These are phyloP conservation scores for Ophiosphaerella korrae DNA, from an alignment of 2,329 filamentous ascomycete species.

Conservation along the genomic window DNA sequence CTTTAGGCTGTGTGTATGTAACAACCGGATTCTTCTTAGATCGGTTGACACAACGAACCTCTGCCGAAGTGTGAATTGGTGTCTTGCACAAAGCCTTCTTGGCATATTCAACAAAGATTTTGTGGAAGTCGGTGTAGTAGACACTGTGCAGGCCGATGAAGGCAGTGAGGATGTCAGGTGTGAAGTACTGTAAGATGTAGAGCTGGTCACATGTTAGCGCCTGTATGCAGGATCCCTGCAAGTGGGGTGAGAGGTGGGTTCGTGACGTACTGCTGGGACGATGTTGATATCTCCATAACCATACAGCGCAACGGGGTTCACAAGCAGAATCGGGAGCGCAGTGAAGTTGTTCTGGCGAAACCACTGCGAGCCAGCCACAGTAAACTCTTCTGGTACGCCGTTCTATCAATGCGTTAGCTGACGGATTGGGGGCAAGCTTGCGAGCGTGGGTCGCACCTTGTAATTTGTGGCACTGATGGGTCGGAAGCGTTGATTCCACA, in stretches of 20 bases:
- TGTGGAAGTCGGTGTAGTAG: slow-evolving; percentile 47
- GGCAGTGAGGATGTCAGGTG: slow-evolving; percentile 44
- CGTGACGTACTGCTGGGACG: slow-evolving; percentile 44
- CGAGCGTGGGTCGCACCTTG: slow-evolving; percentile 33
- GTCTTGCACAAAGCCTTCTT: slow-evolving; percentile 39
- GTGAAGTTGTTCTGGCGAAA: slow-evolving; percentile 45
- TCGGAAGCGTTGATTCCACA: slow-evolving; percentile 42
- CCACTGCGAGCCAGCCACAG: slow-evolving; percentile 43
- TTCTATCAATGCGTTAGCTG: slow-evolving; percentile 35
- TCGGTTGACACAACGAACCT: slow-evolving; percentile 45
- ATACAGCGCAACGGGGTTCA: slow-evolving; percentile 45
- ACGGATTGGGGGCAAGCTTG: slow-evolving; percentile 10
- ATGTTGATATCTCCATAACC: slow-evolving; percentile 46
- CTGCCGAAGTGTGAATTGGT: slow-evolving; percentile 37
- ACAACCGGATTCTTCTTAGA: slow-evolving; percentile 39
- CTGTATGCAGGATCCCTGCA: slow-evolving; percentile 30
- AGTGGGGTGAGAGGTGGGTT: slow-evolving; percentile 10
- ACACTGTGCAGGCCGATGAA: slow-evolving; percentile 44
- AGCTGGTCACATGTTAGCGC: slow-evolving; percentile 41
- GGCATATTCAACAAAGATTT: slow-evolving; percentile 40
- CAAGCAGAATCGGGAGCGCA: slow-evolving; percentile 39
- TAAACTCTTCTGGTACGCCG: slow-evolving; percentile 43
- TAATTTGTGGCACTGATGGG: slow-evolving; percentile 40
- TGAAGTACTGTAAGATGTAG: slow-evolving; percentile 47
- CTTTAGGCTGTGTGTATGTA: slow-evolving; percentile 39